Conservation (phyloP, 108 stramenopile species). For the Nitzschia sp. region DNA sequence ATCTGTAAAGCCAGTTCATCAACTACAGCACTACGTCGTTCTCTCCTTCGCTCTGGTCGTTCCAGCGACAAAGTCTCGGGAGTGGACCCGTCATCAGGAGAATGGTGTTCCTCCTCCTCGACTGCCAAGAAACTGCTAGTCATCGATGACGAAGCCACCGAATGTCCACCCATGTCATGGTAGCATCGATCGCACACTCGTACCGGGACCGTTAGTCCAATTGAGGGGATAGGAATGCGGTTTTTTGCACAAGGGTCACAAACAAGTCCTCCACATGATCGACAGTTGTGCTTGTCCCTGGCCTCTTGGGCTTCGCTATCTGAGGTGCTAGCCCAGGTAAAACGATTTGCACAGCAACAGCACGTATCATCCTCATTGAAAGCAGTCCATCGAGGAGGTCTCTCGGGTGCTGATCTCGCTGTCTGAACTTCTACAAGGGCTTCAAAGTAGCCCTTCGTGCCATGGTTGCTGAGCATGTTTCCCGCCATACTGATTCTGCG, state of each 20-base stretch:
- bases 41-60: slow-evolving; percentile 38
- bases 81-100: slow-evolving; percentile 2
- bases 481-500: slow-evolving; percentile 84
- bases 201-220: slow-evolving; percentile 78
- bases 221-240: slow-evolving; percentile 77
- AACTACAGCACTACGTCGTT: slow-evolving; percentile 63
- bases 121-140: slow-evolving; percentile 27
- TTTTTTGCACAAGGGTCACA: slow-evolving; percentile 92
- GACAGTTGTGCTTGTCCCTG: slow-evolving; percentile 94
- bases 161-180: slow-evolving; percentile 64
- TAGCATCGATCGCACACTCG: slow-evolving; percentile 97
- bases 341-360: slow-evolving; percentile 84
- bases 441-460: slow-evolving; percentile 79
- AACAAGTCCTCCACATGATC: slow-evolving; percentile 90
- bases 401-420: slow-evolving; percentile 63
- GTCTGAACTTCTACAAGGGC: slow-evolving; percentile 82
- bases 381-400: slow-evolving; percentile 88
- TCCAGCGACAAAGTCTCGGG: neutral
- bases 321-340: slow-evolving; percentile 95
- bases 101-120: slow-evolving; percentile 10
- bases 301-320: slow-evolving; percentile 86
- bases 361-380: slow-evolving; percentile 84
- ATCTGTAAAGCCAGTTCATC: slow-evolving; percentile 70
- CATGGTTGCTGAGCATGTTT: slow-evolving; percentile 90
- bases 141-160: slow-evolving; percentile 23